Evolutionary conservation across 148 eudicot genomes (phyloP).

Genomic region (Amaranthus cruentus): DNA sequence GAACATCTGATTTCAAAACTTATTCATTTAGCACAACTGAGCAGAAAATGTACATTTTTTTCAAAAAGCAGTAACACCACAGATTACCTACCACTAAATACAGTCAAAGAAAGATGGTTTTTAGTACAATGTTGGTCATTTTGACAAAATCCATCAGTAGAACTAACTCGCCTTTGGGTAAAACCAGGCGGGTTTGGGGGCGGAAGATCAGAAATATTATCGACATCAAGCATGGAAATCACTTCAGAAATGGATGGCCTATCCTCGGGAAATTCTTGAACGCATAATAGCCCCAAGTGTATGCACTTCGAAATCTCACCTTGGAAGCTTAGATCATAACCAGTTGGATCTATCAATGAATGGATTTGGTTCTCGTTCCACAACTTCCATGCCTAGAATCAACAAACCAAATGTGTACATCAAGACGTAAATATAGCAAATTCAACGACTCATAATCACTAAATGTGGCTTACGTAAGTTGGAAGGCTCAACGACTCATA

Average conservation of each 20-base stretch:
- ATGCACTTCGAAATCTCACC: conserved; percentile 36
- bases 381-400: conserved; percentile 56
- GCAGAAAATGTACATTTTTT: not conserved
- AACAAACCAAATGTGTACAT: not conserved
- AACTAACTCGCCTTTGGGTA: conserved; percentile 5
- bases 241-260: conserved; percentile 41
- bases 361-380: conserved; percentile 36
- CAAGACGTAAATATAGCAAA: not conserved
- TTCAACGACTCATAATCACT: not conserved
- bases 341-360: conserved; percentile 28
- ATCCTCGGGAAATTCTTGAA: conserved; percentile 45
- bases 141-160: not conserved
- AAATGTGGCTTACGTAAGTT: conserved; percentile 28
- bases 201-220: conserved; percentile 28
- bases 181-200: conserved; percentile 38
- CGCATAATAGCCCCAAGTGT: conserved; percentile 49
- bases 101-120: conserved; percentile 6
- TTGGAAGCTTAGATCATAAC: conserved; percentile 7
- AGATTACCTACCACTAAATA: conserved; percentile 5
- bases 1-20: too few species aligned
- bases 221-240: conserved; percentile 34
- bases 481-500: conserved; percentile 22
- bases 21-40: too few species aligned
- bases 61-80: not conserved
- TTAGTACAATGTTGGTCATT: not conserved